A percentile compares a stretch with the other conserved stretches of the same genome.
These are phyloP conservation scores for Claviceps humidiphila DNA, from an alignment of 2,329 filamentous ascomycete species.

Conservation along the genomic window DNA sequence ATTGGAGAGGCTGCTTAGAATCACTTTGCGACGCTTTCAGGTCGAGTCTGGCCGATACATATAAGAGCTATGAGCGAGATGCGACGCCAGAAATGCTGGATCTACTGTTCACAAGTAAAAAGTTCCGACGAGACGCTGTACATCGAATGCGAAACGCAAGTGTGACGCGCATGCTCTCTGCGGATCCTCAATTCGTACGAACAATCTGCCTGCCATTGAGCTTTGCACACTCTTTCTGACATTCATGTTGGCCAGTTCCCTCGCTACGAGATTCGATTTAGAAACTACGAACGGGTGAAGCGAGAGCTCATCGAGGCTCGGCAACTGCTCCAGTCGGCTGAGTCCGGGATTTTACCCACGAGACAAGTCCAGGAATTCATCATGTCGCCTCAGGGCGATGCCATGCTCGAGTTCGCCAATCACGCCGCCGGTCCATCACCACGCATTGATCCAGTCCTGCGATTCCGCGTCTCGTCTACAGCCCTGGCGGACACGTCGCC, in stretches of 20 bases:
- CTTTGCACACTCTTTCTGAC: not conserved
- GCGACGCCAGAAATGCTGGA: slow-evolving; percentile 30
- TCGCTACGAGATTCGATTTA: slow-evolving; percentile 33
- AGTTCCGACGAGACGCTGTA: slow-evolving; percentile 28
- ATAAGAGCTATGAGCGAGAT: slow-evolving; percentile 30
- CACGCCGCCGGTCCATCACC: slow-evolving; percentile 17
- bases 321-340: slow-evolving; percentile 25
- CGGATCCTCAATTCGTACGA: slow-evolving; percentile 29
- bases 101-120: slow-evolving; percentile 27
- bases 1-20: slow-evolving; percentile 32
- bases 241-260: slow-evolving; percentile 20
- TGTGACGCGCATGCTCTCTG: slow-evolving; percentile 28
- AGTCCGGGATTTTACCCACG: slow-evolving; percentile 27
- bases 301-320: slow-evolving; percentile 27
- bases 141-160: slow-evolving; percentile 32
- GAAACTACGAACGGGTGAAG: slow-evolving; percentile 32
- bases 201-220: not conserved
- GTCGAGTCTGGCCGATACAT: slow-evolving; percentile 29
- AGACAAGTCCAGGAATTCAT: slow-evolving; percentile 27
- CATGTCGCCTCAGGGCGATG: slow-evolving; percentile 33
- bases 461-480: slow-evolving; percentile 38
- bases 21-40: slow-evolving; percentile 27
- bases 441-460: slow-evolving; percentile 24
- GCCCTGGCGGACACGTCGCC: slow-evolving; percentile 38
- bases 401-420: slow-evolving; percentile 39